Base-by-base conservation (phyloP, 2,329 filamentous ascomycete species). In the Achaetomium macrosporum region DNA sequence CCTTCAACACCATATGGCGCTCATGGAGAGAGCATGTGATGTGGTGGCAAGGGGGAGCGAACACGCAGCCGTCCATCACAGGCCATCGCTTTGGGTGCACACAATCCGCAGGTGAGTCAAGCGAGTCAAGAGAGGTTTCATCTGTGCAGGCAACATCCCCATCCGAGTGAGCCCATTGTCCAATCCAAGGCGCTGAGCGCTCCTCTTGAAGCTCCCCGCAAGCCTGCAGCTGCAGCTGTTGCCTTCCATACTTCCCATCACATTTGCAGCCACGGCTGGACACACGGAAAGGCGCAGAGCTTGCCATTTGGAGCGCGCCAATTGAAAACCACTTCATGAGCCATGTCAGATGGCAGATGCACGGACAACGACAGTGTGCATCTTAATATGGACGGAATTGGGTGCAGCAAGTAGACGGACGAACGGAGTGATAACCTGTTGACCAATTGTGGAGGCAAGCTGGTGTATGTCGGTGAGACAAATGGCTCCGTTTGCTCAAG, bases 41-140 rank as follows among this genome's bases (percentile, higher is more conserved):
- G 15, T 4, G 11, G 15, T 15, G 33, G 33, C 33, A 11, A 9
- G 33, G 33, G 30, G 12, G 30, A 12, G n/a, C 11, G n/a, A n/a
- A 40, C n/a, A 47, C 25, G 36, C 45, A 48, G 46, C 29, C 37
- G 37, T 48, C 16, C 19, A 33, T 48, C 46, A 33, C 46, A 25
- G 19, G 30, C 46, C n/a, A n/a, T n/a, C n/a, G n/a, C n/a, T n/a
- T n/a, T n/a, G n/a, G n/a, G n/a, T 25, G 25, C 25, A 25, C 4
- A 25, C 25, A 25, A 25, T 7, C 25, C 25, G 25, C 25, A 25
- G 25, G 4, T 7, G 25, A 25, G 25, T 25, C 25, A 25, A 7
- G 25, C 25, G 25, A 25, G 25, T 9, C 36, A 39, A 8, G 36
- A 39, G n/a, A 8, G 36, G 36, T 39, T 39, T 20, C 15, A 6